phyloP scores from a whole-genome alignment of 495 filamentous ascomycete species.

The Mytilinidion resinicola region DNA sequence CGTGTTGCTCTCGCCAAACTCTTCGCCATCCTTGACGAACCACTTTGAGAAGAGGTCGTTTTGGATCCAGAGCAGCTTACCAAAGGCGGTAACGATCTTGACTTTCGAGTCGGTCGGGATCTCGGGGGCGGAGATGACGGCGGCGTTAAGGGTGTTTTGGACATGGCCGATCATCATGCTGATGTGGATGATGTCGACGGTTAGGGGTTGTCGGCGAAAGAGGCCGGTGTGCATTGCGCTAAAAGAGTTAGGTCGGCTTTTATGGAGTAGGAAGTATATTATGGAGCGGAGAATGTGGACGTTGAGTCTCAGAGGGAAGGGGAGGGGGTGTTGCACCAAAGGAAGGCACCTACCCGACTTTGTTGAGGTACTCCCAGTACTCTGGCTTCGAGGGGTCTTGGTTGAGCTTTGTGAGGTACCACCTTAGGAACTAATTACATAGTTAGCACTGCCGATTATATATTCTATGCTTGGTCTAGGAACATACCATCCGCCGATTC shows the following conservation, averaged over 20 bases:
- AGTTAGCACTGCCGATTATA: too few species aligned
- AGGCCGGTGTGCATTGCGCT: not conserved
- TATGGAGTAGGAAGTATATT: too few species aligned
- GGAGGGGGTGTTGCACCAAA: not conserved
- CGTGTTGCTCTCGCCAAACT: not conserved
- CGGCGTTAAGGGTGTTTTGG: slow-evolving; percentile 1
- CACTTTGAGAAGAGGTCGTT: not conserved
- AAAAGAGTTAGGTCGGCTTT: not conserved
- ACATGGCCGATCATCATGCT: not conserved
- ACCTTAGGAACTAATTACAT: too few species aligned
- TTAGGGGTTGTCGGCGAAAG: not conserved
- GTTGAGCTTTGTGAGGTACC: not conserved
- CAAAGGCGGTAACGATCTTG: not conserved
- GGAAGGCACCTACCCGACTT: not conserved
- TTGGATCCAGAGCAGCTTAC: slow-evolving; percentile 1
- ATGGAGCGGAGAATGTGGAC: too few species aligned
- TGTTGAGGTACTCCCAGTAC: slow-evolving; percentile 1
- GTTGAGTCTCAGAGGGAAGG: not conserved
- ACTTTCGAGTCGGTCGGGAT: not conserved
- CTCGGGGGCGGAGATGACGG: not conserved
- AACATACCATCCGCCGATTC: not conserved
- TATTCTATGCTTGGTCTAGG: not conserved
- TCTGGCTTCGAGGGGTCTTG: not conserved
- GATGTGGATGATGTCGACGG: slow-evolving; percentile 1
- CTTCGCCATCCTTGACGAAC: not conserved